phyloP scores from a whole-genome alignment of 202 grass and related monocot genomes.

The Tripidium arundinaceum region DNA sequence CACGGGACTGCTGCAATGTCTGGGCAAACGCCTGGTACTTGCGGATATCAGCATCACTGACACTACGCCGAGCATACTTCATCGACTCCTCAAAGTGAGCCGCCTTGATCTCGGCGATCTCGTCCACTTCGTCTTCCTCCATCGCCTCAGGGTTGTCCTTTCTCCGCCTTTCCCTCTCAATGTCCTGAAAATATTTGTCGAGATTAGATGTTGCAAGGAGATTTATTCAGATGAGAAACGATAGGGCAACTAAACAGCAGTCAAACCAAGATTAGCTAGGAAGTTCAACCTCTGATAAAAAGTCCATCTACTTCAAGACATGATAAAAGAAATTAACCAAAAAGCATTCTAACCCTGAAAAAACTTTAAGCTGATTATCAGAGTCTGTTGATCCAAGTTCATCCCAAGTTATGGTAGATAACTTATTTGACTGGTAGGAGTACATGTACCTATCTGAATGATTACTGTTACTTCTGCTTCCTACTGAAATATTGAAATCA shows the following conservation, averaged over 20 bases:
- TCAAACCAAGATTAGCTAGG: background rate
- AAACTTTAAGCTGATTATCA: background rate
- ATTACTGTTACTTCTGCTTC: background rate
- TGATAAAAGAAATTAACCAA: background rate
- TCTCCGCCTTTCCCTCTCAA: conserved; percentile 72
- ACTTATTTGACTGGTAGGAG: background rate
- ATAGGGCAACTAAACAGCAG: background rate
- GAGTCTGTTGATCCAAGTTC: background rate
- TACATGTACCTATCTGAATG: background rate
- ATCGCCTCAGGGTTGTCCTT: conserved; percentile 81
- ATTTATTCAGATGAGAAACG: background rate
- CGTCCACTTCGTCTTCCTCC: conserved; percentile 76
- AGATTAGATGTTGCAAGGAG: background rate
- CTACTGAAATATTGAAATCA: background rate
- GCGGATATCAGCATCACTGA: conserved; percentile 69
- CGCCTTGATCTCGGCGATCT: conserved; percentile 65
- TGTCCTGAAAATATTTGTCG: conserved; percentile 50
- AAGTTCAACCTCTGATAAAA: background rate
- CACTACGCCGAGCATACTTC: conserved; percentile 79
- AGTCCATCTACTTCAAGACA: background rate
- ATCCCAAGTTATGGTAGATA: background rate
- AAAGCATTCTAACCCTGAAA: background rate
- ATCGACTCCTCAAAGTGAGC: conserved; percentile 82
- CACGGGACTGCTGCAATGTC: conserved; percentile 80
- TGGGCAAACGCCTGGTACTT: conserved; percentile 91